Evolutionary conservation across 1,284 basidiomycete species (phyloP), one percentile per base, ranked within the genome.

Genomic region (Exsudoporus floridanus): DNA sequence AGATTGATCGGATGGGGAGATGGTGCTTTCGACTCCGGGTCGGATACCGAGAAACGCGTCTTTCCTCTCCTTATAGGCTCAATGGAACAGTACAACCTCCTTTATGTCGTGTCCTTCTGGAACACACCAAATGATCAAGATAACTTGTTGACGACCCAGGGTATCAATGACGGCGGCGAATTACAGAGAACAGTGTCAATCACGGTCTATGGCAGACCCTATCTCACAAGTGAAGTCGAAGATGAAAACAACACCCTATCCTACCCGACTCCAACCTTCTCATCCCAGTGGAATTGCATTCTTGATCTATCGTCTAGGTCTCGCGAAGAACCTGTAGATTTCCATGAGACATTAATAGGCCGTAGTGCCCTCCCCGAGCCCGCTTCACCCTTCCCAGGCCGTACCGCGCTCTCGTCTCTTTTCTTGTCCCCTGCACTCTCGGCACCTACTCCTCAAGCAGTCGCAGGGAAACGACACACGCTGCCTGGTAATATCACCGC

Each of bases 261-360:
- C 0, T 89, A 83, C 59, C 88, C 88, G 0, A 91, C 92, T 0
- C 72, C 73, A 7, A 74, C 81, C 0, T 95, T 94, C 69, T 81
- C 84, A 1, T 92, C 90, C 0, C 76, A 86, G 23, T 95, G 93
- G 93, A 94, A 92, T 60, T 93, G 90, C 57, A 74, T 88, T 1
- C 82, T 96, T 28, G 91, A 94, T 65, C 76, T 95, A 12, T 78
- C 87, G 1, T 73, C 81, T 13, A 67, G 67, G 44, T 65, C 60
- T 28, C 57, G 55, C 30, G 65, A 65, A 43, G 66, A 66, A 41
- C 58, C 55, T 16, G 40, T 44, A 35, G 58, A 63, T 30, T 46
- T 60, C 4, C 54, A 61, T 27, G 63, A 67, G 31, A 47, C 60
- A 6, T 59, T 65, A 12, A 47, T 56, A 10, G 72, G 72, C 40